Conservation (phyloP, 805 yeast genomes). For the Suhomyces sp. region DNA sequence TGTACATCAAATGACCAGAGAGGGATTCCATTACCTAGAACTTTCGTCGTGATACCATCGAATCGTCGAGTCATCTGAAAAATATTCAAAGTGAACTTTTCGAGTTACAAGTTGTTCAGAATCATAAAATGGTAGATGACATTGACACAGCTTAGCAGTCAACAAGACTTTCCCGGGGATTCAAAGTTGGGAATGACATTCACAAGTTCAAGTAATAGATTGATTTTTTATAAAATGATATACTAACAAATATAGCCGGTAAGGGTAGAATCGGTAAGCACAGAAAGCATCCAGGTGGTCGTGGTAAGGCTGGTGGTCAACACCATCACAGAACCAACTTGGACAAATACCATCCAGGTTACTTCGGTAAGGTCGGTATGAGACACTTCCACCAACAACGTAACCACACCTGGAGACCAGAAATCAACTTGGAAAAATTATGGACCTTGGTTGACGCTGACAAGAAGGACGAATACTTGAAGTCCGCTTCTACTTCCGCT, state of each 20-base stretch:
- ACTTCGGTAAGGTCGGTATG: conserved; percentile 99
- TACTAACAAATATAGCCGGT: conserved; percentile 77
- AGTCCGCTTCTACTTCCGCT: conserved; percentile 77
- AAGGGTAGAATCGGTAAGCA: conserved; percentile 99
- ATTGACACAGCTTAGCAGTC: background rate
- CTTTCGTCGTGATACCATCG: background rate
- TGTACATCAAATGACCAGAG: conserved; percentile 36
- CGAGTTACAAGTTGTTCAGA: background rate
- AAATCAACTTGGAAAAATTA: conserved; percentile 95
- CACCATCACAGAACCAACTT: conserved; percentile 99
- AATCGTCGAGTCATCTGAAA: background rate
- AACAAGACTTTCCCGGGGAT: background rate
- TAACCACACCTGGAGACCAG: conserved; percentile 96
- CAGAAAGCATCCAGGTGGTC: conserved; percentile 99
- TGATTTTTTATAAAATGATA: background rate
- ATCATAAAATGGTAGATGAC: background rate
- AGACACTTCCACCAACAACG: conserved; percentile 97
- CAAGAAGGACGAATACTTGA: conserved; percentile 90
- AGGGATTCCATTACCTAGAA: background rate
- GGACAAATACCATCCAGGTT: conserved; percentile 99
- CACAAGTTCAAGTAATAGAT: background rate
- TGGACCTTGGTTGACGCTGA: conserved; percentile 95
- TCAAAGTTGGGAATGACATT: background rate
- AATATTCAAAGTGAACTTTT: background rate
- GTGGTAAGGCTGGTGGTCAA: conserved; percentile 99